Conservation (phyloP, 2,329 filamentous ascomycete species). For the Neonectria punicea region DNA sequence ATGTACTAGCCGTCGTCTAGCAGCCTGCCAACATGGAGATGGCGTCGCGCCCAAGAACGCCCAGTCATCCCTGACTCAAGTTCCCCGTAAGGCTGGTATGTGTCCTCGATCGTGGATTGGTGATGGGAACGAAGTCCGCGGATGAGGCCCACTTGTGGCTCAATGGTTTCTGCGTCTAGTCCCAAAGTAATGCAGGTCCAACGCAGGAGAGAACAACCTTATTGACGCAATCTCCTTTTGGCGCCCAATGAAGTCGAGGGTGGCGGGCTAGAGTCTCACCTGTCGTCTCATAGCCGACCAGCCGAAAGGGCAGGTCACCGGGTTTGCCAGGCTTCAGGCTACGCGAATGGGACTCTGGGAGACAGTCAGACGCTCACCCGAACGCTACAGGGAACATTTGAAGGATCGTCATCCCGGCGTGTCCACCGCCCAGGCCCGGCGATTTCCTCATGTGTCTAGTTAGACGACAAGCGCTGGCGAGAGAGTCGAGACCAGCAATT, state of each 20-base stretch:
- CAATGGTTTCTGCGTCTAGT: not conserved
- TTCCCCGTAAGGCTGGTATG: conserved; percentile 34
- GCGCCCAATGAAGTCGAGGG: not conserved
- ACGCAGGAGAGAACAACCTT: not conserved
- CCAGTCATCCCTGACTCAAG: conserved; percentile 20
- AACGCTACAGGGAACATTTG: not conserved
- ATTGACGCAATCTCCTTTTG: conserved; percentile 2
- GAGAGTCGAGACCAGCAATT: not conserved
- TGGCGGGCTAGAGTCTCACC: not conserved
- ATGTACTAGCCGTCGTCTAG: not conserved
- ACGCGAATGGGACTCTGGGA: conserved; percentile 3
- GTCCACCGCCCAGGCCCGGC: not conserved
- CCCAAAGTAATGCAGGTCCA: conserved; percentile 13
- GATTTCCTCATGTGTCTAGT: conserved; percentile 4
- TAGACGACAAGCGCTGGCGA: not conserved
- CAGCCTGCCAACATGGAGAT: conserved; percentile 24
- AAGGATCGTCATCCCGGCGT: conserved; percentile 2
- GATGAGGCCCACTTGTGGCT: conserved; percentile 11
- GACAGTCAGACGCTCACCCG: not conserved
- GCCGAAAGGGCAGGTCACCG: not conserved
- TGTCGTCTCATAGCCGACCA: not conserved
- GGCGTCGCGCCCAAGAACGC: not conserved
- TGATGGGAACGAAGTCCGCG: conserved; percentile 22
- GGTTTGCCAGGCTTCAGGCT: not conserved
- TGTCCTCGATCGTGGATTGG: conserved; percentile 19